Base-by-base conservation (phyloP, 306 rosid species). In the Rosa rugosa region DNA sequence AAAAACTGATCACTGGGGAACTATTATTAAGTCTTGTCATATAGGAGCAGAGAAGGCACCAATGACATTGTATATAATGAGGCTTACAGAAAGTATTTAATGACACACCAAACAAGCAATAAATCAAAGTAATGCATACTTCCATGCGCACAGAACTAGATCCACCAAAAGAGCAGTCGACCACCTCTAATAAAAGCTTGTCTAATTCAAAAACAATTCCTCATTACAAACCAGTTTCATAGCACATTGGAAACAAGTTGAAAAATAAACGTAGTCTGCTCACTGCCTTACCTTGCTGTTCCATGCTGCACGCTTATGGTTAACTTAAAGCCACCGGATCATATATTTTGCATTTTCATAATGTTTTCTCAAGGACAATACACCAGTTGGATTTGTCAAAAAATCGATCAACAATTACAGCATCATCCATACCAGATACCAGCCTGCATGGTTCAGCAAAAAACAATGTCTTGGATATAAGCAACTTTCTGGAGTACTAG, bases 301-400 rank as follows among this genome's bases (percentile, higher is more conserved):
- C 34, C 79, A 63, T 54, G 46, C 62, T 75, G 62, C 47, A 75
- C 18, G 9, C 6, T 25, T 11, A 22, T 14, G 66, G 20, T 44
- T 4, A 56, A 56, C 40, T 23, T 59, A 40, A 74, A 57, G 40
- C 54, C 22, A 6, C 73, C 23, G 0, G n/a, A 42, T 20, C 59
- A 17, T 3, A 16, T 77, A 73, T 56, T 63, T 76, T 18, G 47
- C 27, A 6, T 62, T 27, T 66, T 89, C 88, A 96, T 42, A 45
- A 50, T 11, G 80, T 86, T 84, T 84, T 95, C 90, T 95, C 90
- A 22, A 95, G 97, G 87, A 90, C 83, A 81, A 93, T 83, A 56
- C 98, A 91, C 99, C 96, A 95, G 86, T 95, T 95, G 68, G 98
- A 91, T 85, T 95, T 95, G 87, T 95, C 96, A 62, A 80, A 93